Evolutionary conservation across 2,329 filamentous ascomycete genomes (phyloP), one percentile per base, ranked within the genome.

Genomic region (Verticillium nonalfalfae): DNA sequence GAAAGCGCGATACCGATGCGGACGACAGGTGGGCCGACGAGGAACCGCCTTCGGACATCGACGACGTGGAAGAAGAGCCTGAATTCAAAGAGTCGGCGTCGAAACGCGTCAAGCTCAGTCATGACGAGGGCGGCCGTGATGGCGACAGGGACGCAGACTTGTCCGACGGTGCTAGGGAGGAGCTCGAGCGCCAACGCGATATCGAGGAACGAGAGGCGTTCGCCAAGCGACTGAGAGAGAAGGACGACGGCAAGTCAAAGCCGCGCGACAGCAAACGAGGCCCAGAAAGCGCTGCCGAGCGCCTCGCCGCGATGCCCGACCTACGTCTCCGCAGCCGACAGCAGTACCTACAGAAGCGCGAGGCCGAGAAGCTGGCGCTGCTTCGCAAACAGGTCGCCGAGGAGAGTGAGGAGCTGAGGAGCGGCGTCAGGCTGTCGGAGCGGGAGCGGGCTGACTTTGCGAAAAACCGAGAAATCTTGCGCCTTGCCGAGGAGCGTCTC

Each of bases 311-410:
- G n/a, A 82, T 97, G 72, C 87, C 88, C 2, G 93, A 96, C 64
- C 76, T 97, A 18, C 85, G 95, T 52, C 81, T 95, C 70, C 85
- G 92, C 36, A 96, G 93, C 3, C 86, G 95, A 63, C 93, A 97
- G 71, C 89, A 95, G 66, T 99, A 99, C 71, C 81, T 99, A 35
- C 92, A 93, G 75, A 98, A 99, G 79, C 85, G 95, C 65, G 93
- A 97, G 72, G 81, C 89, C 0, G 92, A 98, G 74, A 86, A 91
- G 63, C 77, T 99, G 15, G 91, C 91, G 0, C 77, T 99, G n/a
- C 77, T 99, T 58, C 86, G 93, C 36, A 91, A 90, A 69, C 94
- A 98, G 71, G 95, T 99, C 2, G 86, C 87, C 0, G 94, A 98
- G 68, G 95, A 99, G 73, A 88, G 88, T 1, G 86, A 89, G 26